Conservation (phyloP, 2,329 filamentous ascomycete genomes). For the Aspergillus sp. region DNA sequence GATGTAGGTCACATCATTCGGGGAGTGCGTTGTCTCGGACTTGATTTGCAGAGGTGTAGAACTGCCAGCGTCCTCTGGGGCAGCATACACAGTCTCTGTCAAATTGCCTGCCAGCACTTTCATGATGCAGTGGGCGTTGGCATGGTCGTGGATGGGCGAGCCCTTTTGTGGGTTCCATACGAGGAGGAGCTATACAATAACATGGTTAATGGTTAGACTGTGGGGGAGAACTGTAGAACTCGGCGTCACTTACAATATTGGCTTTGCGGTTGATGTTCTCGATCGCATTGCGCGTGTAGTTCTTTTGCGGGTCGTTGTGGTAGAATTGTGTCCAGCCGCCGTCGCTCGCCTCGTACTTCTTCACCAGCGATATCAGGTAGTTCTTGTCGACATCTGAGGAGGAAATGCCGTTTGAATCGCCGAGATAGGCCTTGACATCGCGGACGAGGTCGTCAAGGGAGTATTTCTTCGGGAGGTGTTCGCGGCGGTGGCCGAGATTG, state of each 20-base stretch:
- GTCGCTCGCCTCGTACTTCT: constrained; percentile 28
- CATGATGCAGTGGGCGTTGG: constrained; percentile 40
- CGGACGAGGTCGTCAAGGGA: constrained; percentile 20
- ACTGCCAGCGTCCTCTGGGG: background rate
- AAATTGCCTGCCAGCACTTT: constrained; percentile 33
- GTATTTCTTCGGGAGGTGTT: background rate
- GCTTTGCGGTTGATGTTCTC: constrained; percentile 35
- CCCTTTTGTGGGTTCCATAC: constrained; percentile 40
- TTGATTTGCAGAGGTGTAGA: constrained; percentile 24
- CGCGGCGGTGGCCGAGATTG: background rate
- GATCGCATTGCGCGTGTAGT: constrained; percentile 34
- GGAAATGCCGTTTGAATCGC: constrained; percentile 26
- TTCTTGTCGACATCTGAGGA: constrained; percentile 25
- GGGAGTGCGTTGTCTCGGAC: constrained; percentile 22
- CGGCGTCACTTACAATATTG: constrained; percentile 26
- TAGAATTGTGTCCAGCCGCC: constrained; percentile 30
- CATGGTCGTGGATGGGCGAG: constrained; percentile 37
- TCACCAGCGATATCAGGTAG: constrained; percentile 27
- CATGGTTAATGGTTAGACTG: background rate
- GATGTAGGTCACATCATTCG: constrained; percentile 35
- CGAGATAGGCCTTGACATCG: constrained; percentile 31
- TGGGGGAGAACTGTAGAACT: background rate
- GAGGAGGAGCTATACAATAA: constrained; percentile 22
- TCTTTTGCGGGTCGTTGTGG: constrained; percentile 33
- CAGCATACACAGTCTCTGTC: constrained; percentile 28